Base-by-base conservation (phyloP, 257 asterid genomes). In the Echium plantagineum region DNA sequence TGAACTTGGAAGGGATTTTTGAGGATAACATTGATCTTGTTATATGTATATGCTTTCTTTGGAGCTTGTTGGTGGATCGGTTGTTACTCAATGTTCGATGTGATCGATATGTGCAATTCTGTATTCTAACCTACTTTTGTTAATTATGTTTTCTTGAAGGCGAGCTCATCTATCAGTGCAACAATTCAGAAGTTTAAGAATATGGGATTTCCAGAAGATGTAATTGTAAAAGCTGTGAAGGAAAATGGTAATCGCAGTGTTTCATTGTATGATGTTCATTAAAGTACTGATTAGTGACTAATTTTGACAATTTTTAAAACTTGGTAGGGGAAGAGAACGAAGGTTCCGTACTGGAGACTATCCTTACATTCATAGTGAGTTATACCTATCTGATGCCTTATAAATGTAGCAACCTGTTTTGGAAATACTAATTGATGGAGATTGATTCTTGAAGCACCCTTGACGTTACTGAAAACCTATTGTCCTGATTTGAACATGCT, bases 351-450 rank as follows among this genome's bases (percentile, higher is more conserved):
- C 46, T 85, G 31, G 87, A 89, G 52, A 67, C 86, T 28, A 67
- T 83, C 52, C 75, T 89, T 30, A 81, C 95, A 2, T 81, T 78
- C 66, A 66, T 78, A 30, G 95, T 89, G 71, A 61, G 90, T 72
- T 26, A 30, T 18, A 49, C 47, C 54, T 61, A 52, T 46, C 42
- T 55, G 1, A 20, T 20, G 7, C 1, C 17, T n/a, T n/a, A n/a
- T n/a, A n/a, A n/a, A n/a, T n/a, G n/a, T n/a, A n/a, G n/a, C n/a
- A n/a, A n/a, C n/a, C n/a, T n/a, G n/a, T n/a, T n/a, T n/a, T n/a
- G n/a, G n/a, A n/a, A n/a, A n/a, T n/a, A n/a, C n/a, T n/a, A n/a
- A n/a, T n/a, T n/a, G n/a, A n/a, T n/a, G n/a, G n/a, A n/a, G n/a
- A n/a, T n/a, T n/a, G n/a, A n/a, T n/a, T n/a, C n/a, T n/a, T n/a